phyloP scores from a whole-genome alignment of 139 green algal species.

The Volvox africanus region DNA sequence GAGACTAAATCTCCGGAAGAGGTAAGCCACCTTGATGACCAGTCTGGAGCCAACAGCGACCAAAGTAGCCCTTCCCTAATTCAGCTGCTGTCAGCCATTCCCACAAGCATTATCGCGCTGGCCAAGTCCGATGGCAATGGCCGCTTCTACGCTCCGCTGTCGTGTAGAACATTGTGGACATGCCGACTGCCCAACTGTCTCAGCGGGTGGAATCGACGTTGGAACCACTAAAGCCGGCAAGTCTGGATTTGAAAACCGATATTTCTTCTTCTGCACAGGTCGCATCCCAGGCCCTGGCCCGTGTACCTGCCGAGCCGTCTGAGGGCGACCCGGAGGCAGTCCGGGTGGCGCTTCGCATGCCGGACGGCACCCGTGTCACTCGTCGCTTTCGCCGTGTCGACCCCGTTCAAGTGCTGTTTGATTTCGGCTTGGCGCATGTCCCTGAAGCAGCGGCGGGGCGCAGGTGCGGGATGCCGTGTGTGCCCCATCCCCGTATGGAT shows the following conservation, averaged over 20 bases:
- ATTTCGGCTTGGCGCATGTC: conserved; percentile 21
- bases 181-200: too few relatives aligned
- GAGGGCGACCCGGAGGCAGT: conserved; percentile 60
- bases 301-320: conserved; percentile 70
- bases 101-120: too few relatives aligned
- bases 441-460: conserved; percentile 22
- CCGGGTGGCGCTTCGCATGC: conserved; percentile 70
- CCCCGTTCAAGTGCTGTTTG: conserved; percentile 58
- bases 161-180: too few relatives aligned
- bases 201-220: too few relatives aligned
- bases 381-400: conserved; percentile 72
- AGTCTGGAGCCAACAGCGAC: too few relatives aligned
- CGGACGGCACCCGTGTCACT: conserved; percentile 70
- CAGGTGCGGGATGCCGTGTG: not conserved
- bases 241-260: too few relatives aligned
- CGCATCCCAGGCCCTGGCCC: conserved; percentile 54
- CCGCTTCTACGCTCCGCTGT: too few relatives aligned
- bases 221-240: too few relatives aligned
- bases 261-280: conserved; percentile 20
- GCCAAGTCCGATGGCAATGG: too few relatives aligned
- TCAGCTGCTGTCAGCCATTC: too few relatives aligned
- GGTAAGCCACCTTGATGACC: not conserved
- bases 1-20: conserved; percentile 10
- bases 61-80: too few relatives aligned
- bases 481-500: too few relatives aligned